Evolutionary conservation across 805 yeast species (phyloP).

Genomic region (Suhomyces prunicola): DNA sequence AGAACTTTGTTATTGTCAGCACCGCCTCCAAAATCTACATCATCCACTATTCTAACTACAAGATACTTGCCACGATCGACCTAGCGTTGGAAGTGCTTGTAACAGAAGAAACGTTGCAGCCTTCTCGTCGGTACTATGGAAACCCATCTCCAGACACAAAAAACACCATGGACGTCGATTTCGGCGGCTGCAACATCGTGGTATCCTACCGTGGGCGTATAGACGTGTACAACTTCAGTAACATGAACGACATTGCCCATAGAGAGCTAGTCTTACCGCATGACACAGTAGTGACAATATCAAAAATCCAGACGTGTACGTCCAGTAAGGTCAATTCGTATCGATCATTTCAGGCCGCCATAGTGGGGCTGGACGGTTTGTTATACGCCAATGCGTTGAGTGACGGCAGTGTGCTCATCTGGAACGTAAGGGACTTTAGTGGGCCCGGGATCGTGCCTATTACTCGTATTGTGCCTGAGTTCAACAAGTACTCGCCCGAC

Average conservation of each 20-base stretch:
- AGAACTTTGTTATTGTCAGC: conserved; percentile 18
- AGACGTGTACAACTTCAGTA: conserved; percentile 21
- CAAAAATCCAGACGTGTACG: conserved; percentile 17
- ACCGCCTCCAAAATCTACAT: conserved; percentile 15
- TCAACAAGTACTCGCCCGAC: conserved; percentile 16
- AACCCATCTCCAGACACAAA: conserved; percentile 4
- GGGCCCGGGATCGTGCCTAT: conserved; percentile 8
- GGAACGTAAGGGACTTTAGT: conserved; percentile 38
- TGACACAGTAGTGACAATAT: conserved; percentile 12
- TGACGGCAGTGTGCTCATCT: conserved; percentile 39
- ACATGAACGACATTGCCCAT: conserved; percentile 1
- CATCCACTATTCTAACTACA: conserved; percentile 14
- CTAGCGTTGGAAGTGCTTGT: conserved; percentile 15
- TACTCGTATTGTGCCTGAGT: conserved; percentile 19
- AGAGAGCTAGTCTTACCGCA: conserved; percentile 11
- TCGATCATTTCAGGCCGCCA: conserved; percentile 13
- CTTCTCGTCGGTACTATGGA: conserved; percentile 7
- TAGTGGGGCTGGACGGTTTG: conserved; percentile 43
- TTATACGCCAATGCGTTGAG: conserved; percentile 36
- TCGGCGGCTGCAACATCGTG: conserved; percentile 28
- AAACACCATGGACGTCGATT: conserved; percentile 29
- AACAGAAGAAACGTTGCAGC: conserved; percentile 5
- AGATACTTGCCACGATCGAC: conserved; percentile 7
- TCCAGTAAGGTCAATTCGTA: background rate
- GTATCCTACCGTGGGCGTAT: conserved; percentile 17